These are phyloP conservation scores for Chlorella sp. DNA, from an alignment of 139 green algal genomes.

Conservation along the genomic window DNA sequence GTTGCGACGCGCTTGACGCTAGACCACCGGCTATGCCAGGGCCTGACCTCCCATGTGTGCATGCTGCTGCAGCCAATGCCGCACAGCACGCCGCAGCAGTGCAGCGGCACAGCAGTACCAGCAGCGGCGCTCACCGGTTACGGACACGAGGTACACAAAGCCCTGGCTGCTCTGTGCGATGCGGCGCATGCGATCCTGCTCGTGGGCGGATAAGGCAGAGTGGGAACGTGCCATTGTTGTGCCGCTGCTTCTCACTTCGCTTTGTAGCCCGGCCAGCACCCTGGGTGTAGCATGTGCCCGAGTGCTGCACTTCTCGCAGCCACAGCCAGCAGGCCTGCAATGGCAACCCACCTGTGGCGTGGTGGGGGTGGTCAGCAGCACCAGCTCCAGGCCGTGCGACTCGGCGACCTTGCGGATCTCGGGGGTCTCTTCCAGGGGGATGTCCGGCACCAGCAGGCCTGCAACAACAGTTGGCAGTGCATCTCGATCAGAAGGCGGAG, in stretches of 20 bases:
- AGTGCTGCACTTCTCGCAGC: background rate
- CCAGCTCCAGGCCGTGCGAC: constrained; percentile 89
- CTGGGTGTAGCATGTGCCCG: too few relatives aligned
- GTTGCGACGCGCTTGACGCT: too few relatives aligned
- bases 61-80: too few relatives aligned
- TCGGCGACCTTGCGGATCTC: constrained; percentile 73
- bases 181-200: constrained; percentile 55
- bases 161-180: constrained; percentile 91
- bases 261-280: too few relatives aligned
- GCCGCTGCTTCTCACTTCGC: too few relatives aligned
- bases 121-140: constrained; percentile 64
- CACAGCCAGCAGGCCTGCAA: background rate
- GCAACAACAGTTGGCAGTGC: background rate
- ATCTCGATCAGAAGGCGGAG: too few relatives aligned
- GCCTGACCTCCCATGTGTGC: too few relatives aligned
- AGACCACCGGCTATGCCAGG: too few relatives aligned
- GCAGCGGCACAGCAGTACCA: background rate
- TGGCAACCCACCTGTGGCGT: constrained; percentile 67
- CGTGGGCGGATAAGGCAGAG: too few relatives aligned
- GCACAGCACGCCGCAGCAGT: too few relatives aligned
- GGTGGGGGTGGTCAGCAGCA: constrained; percentile 94
- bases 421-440: constrained; percentile 96
- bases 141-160: constrained; percentile 99
- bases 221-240: too few relatives aligned
- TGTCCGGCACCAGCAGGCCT: constrained; percentile 97